phyloP scores from a whole-genome alignment of 2,329 filamentous ascomycete genomes.

The Cladophialophora immunda region DNA sequence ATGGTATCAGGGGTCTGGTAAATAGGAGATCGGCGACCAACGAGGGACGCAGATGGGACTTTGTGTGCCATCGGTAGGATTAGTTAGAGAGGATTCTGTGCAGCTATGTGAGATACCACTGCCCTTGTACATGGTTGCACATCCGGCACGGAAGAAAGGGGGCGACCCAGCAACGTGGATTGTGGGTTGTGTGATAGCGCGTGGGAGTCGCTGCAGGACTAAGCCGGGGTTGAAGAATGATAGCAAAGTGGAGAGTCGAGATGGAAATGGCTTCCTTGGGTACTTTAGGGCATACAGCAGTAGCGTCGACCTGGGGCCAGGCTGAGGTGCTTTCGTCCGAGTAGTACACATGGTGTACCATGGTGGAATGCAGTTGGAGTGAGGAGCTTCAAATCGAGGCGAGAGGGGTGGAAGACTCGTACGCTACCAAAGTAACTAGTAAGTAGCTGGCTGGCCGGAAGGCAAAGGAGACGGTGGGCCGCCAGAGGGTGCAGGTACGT shows the following conservation, averaged over 20 bases:
- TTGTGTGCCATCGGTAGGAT: constrained; percentile 10
- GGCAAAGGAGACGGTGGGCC: neutral
- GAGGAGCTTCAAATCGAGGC: neutral
- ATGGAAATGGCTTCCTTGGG: neutral
- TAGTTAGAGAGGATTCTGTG: constrained; percentile 1
- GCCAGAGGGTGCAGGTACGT: neutral
- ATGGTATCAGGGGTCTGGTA: neutral
- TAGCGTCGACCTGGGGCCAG: neutral
- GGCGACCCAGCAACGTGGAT: constrained; percentile 20
- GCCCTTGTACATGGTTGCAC: neutral
- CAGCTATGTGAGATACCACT: neutral
- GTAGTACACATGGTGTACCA: neutral
- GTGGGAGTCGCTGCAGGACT: neutral
- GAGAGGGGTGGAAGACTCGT: neutral
- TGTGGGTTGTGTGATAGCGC: neutral
- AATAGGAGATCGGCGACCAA: constrained; percentile 10
- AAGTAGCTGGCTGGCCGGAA: neutral
- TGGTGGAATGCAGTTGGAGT: neutral
- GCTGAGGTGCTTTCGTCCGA: neutral
- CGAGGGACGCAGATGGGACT: neutral
- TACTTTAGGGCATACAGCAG: neutral
- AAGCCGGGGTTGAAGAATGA: neutral
- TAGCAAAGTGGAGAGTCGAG: neutral
- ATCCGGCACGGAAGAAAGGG: constrained; percentile 10
- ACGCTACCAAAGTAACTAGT: neutral